A percentile compares a stretch with the other conserved stretches of the same genome.
phyloP scores from a whole-genome alignment of 148 eudicot species.

The Diospyros kaki region DNA sequence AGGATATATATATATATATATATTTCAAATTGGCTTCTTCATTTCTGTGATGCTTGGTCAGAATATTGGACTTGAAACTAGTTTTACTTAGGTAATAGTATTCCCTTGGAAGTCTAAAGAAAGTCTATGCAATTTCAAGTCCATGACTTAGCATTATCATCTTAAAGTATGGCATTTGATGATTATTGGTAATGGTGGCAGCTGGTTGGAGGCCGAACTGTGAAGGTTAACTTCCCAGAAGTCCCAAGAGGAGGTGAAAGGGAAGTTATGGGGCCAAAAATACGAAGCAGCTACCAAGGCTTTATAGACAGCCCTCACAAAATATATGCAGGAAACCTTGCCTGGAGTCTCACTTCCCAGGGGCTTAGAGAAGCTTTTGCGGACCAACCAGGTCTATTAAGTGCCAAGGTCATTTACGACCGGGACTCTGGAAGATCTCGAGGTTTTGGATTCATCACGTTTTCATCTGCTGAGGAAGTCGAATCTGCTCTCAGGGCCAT shows the following conservation, averaged over 20 bases:
- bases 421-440: constrained; percentile 74
- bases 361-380: constrained; percentile 64
- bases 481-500: constrained; percentile 58
- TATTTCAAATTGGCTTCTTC: not conserved
- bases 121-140: not conserved
- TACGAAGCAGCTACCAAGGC: constrained; percentile 42
- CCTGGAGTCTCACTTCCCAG: constrained; percentile 65
- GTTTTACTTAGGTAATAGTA: not conserved
- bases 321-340: constrained; percentile 80
- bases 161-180: not conserved
- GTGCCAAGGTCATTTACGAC: constrained; percentile 80
- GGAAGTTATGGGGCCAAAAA: constrained; percentile 61
- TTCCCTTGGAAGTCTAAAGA: not conserved
- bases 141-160: not conserved
- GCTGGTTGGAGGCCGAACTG: constrained; percentile 83
- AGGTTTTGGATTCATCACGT: constrained; percentile 82
- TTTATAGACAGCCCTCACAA: constrained; percentile 83
- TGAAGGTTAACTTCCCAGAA: constrained; percentile 92
- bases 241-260: constrained; percentile 89
- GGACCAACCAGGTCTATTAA: constrained; percentile 55
- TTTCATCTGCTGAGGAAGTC: constrained; percentile 60
- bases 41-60: too few species aligned
- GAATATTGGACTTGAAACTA: not conserved
- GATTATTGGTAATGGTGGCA: constrained; percentile 19
- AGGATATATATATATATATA: too few species aligned